phyloP scores from a whole-genome alignment of 2,329 filamentous ascomycete genomes.

The Penicillium sumatraense region DNA sequence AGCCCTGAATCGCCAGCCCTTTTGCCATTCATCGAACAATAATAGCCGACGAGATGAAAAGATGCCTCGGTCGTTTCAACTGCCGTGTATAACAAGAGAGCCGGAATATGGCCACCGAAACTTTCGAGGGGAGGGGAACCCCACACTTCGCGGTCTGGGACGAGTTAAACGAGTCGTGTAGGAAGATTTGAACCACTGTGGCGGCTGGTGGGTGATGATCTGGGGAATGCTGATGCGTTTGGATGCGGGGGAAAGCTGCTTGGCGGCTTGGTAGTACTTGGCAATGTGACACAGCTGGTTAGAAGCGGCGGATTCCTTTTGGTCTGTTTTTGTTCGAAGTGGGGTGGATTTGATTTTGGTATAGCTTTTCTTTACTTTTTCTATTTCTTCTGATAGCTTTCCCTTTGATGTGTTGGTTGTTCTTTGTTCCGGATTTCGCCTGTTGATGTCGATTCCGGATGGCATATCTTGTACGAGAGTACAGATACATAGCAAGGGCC shows the following conservation, averaged over 20 bases:
- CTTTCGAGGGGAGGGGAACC: not conserved
- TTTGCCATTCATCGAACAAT: not conserved
- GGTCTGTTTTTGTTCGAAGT: not conserved
- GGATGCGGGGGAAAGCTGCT: conserved; percentile 5
- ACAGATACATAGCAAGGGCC: not conserved
- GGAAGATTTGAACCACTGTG: not conserved
- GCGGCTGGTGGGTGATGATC: not conserved
- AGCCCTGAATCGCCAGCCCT: not conserved
- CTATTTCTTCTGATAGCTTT: not conserved
- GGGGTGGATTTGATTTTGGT: not conserved
- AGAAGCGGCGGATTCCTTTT: not conserved
- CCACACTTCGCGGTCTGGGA: conserved; percentile 1
- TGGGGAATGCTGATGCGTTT: conserved; percentile 1
- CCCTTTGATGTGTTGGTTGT: not conserved
- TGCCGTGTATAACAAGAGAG: not conserved
- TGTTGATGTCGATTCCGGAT: not conserved
- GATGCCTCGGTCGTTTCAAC: not conserved
- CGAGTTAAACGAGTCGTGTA: not conserved
- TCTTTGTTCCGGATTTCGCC: not conserved
- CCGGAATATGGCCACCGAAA: not conserved
- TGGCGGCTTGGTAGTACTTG: not conserved
- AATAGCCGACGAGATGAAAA: not conserved
- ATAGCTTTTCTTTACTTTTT: not conserved
- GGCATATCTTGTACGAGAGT: not conserved
- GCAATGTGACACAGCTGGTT: not conserved